phyloP scores from a whole-genome alignment of 257 asterid species.

The Primulina eburnea region DNA sequence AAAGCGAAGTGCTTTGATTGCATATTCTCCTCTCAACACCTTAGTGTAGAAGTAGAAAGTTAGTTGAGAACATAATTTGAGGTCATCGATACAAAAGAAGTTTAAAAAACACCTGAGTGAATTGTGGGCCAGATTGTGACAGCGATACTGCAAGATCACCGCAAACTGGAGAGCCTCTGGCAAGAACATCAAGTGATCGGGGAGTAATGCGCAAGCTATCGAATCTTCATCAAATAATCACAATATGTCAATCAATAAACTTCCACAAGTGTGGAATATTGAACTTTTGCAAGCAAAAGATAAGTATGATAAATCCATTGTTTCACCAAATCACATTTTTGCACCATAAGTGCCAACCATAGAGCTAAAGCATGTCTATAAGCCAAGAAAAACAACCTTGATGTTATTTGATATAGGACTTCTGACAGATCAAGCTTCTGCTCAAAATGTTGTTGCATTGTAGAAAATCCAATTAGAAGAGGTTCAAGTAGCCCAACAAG shows the following conservation, averaged over 20 bases:
- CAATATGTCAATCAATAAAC: conserved; percentile 36
- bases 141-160: conserved; percentile 99
- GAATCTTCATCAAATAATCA: conserved; percentile 59
- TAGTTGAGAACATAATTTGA: conserved; percentile 21
- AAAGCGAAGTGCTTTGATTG: conserved; percentile 94
- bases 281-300: conserved; percentile 16
- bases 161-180: conserved; percentile 95
- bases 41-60: conserved; percentile 32
- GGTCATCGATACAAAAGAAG: conserved; percentile 17
- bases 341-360: conserved; percentile 17
- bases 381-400: conserved; percentile 56
- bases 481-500: conserved; percentile 99
- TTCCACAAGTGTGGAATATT: conserved; percentile 18
- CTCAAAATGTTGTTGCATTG: conserved; percentile 97
- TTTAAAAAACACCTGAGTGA: conserved; percentile 66
- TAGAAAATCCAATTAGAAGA: conserved; percentile 92
- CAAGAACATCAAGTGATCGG: conserved; percentile 95
- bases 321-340: conserved; percentile 8
- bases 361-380: conserved; percentile 15
- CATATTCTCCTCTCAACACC: conserved; percentile 93
- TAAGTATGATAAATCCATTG: conserved; percentile 19
- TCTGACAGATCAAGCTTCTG: conserved; percentile 98
- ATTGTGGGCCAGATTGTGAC: conserved; percentile 96
- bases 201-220: conserved; percentile 98
- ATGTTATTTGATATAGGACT: conserved; percentile 93